Base-by-base conservation (phyloP, 108 stramenopile genomes). In the Mayamaea pseudoterrestris region DNA sequence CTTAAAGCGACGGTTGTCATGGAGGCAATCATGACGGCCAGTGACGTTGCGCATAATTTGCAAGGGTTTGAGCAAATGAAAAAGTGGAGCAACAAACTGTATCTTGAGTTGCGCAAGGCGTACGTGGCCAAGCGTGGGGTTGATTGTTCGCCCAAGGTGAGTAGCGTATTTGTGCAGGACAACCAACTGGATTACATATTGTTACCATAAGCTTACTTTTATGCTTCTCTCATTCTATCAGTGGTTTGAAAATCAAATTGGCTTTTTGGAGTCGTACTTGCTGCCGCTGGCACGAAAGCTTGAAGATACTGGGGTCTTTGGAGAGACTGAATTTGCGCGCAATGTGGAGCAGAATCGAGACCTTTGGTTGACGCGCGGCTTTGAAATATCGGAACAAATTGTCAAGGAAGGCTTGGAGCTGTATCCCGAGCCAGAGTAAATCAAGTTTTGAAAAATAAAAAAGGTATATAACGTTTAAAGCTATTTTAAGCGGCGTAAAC, bases 241-340 rank as follows among this genome's bases (percentile, higher is more conserved):
- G 16, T 39, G 3, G 37, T 20, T 8, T 39, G 16, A 3, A 39
- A 47, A 57, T 61, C 50, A 67, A 57, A 67, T 77, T 31, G 40
- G 56, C 8, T 66, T 77, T 44, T 67, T 77, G 39, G 76, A 77
- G 32, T 61, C 47, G 28, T 77, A 77, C 43, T 55, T 55, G 12
- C 37, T 67, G 50, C 71, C 71, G 3, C 45, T 72, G 40, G 61
- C 66, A 25, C 44, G 41, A 22, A 56, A 42, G 30, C 28, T 72
- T 28, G 57, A 48, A 18, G 65, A 66, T 9, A 59, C 50, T 32
- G 66, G 66, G 5, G 50, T 63, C n/a, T 72, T 72, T 40, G 71
- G 61, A 27, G 30, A 51, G 50, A 17, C 28, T 30, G 6, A 53
- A 29, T 60, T 60, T 53, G 60, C 27, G n/a, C 31, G 21, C 7